phyloP scores from a whole-genome alignment of 1,284 basidiomycete species.

The Boletus sp. region DNA sequence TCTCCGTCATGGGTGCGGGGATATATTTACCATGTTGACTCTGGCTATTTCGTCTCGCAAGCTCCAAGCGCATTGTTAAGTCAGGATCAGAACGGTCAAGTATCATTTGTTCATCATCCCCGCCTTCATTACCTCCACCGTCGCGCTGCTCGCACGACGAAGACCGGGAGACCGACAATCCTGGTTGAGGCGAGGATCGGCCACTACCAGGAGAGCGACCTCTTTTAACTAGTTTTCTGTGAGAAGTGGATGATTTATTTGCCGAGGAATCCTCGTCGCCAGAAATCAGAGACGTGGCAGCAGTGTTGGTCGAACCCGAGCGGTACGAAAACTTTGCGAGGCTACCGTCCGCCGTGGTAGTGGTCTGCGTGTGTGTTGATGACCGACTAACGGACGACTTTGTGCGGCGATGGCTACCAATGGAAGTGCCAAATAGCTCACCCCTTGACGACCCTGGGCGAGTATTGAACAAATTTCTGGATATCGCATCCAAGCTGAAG shows the following conservation, averaged over 20 bases:
- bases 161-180: constrained; percentile 38
- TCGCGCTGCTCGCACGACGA: constrained; percentile 39
- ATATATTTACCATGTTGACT: constrained; percentile 56
- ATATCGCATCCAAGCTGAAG: constrained; percentile 81
- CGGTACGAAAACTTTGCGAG: constrained; percentile 65
- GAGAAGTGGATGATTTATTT: constrained; percentile 46
- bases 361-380: constrained; percentile 64
- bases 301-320: constrained; percentile 61
- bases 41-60: constrained; percentile 78
- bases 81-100: constrained; percentile 69
- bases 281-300: constrained; percentile 54
- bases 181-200: constrained; percentile 33
- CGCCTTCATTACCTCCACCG: constrained; percentile 47
- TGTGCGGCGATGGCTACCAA: constrained; percentile 52
- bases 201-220: constrained; percentile 51
- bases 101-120: constrained; percentile 30
- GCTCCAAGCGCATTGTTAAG: constrained; percentile 65
- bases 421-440: constrained; percentile 68
- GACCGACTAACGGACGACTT: constrained; percentile 66
- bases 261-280: constrained; percentile 56
- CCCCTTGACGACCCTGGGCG: constrained; percentile 57
- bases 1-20: constrained; percentile 39
- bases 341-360: constrained; percentile 59
- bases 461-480: constrained; percentile 68
- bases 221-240: constrained; percentile 53